Evolutionary conservation across 306 rosid genomes (phyloP), one percentile per base, ranked within the genome.

Genomic region (Albizia julibrissin): DNA sequence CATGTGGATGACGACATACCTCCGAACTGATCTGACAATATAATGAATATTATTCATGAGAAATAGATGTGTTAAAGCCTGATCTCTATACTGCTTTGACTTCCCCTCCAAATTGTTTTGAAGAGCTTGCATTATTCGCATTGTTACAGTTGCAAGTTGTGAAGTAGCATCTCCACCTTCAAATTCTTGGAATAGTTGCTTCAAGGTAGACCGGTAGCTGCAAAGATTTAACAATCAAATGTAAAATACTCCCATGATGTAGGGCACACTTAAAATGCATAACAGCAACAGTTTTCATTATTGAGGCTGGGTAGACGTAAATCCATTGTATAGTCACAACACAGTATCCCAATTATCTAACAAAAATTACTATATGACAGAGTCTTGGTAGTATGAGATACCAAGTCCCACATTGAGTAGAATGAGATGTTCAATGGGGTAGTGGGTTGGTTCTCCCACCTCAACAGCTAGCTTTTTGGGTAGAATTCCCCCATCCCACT

Each of bases 31-130:
- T 92, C 97, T 85, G 87, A 95, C 98, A 80, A 95, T 93, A 80
- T 95, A 93, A 83, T 95, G 97, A 86, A 95, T 93, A 86, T 93
- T 93, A 89, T 95, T 95, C 99, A 95, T 95, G 83, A 95, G 98
- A 83, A 95, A 95, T 76, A 95, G 85, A 85, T 93, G 97, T 21
- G 92, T 95, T 88, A 95, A 88, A 46, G 97, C 90, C 11, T 42
- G 85, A 83, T 95, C 99, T 88, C 72, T 93, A 80, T 95, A 95
- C 86, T 95, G 97, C 91, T 90, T 93, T 73, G 99, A 95, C 86
- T 95, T 95, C 71, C 92, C 97, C 47, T 95, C 98, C 89, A 95
- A 92, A 87, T 95, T 95, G 84, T 91, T 87, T 83, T 95, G 98
- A 82, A 95, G 90, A 77, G 98, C 99, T 86, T 95, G 96, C 97